These are phyloP conservation scores for Cutaneotrichosporon cutaneum DNA, from an alignment of 1,284 basidiomycete species.

Conservation along the genomic window DNA sequence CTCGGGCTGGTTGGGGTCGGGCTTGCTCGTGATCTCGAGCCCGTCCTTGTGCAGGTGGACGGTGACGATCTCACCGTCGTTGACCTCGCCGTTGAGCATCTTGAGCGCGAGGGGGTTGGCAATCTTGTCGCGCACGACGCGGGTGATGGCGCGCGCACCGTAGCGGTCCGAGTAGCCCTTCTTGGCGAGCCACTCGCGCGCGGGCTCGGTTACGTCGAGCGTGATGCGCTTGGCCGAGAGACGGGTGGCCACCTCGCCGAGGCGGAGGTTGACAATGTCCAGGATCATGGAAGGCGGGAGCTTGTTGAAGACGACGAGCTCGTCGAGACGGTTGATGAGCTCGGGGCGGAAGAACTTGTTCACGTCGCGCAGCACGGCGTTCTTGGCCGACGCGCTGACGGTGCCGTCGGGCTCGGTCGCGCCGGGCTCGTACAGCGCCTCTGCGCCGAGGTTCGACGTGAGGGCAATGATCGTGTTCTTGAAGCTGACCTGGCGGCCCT, in stretches of 20 bases:
- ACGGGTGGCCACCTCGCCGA: conserved; percentile 69
- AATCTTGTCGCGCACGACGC: conserved; percentile 74
- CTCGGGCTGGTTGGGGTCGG: conserved; percentile 19
- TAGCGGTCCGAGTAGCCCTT: conserved; percentile 83
- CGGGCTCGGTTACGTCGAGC: conserved; percentile 66
- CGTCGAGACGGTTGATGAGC: conserved; percentile 83
- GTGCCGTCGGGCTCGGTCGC: conserved; percentile 67
- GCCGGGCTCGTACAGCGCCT: conserved; percentile 69
- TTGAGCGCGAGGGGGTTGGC: conserved; percentile 75
- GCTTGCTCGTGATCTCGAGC: conserved; percentile 21
- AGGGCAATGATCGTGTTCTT: conserved; percentile 87
- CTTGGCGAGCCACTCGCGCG: conserved; percentile 70
- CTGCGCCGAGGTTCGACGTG: conserved; percentile 83
- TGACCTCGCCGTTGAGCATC: conserved; percentile 69
- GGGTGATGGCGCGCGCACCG: conserved; percentile 76
- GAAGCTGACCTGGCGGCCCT: conserved; percentile 51
- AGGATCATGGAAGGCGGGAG: conserved; percentile 71
- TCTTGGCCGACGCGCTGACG: conserved; percentile 64
- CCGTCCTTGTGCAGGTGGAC: conserved; percentile 58
- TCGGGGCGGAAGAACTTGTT: conserved; percentile 83
- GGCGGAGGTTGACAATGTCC: conserved; percentile 71
- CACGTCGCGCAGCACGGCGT: conserved; percentile 72
- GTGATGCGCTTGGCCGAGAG: conserved; percentile 67
- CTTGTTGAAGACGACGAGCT: conserved; percentile 86
- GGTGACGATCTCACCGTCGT: conserved; percentile 67